Base-by-base conservation (phyloP, 2,329 filamentous ascomycete genomes). In the Macroventuria anomochaeta region DNA sequence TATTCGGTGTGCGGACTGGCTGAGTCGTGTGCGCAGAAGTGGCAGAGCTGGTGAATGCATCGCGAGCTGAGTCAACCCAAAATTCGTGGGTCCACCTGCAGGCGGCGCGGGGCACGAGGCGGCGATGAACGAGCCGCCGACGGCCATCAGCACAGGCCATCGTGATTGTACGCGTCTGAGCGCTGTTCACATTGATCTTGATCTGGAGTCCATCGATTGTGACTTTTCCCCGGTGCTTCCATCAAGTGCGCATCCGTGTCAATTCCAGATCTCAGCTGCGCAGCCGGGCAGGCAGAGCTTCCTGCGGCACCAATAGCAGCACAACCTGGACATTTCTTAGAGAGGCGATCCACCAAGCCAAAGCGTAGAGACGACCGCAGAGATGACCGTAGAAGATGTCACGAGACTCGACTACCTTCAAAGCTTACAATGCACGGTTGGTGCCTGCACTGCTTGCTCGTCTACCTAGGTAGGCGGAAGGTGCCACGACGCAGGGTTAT, bases 21-120 rank as follows among this genome's bases (percentile, higher is more conserved):
- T 49, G 46, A 56, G 58, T 65, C 50, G 59, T 58, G 42, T 62
- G 60, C 68, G 64, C 46, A 64, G 46, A 36, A 57, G 51, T 47
- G 59, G 63, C 49, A 64, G 48, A 57, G 62, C 49, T 47, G 59
- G 49, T 47, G 29, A 53, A 58, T 49, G 64, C 42, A 65, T 55
- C 67, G 68, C 68, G 31, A 62, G 36, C 62, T 70, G 70, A 72
- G 64, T 70, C 67, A 68, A 55, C 25, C 36, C 41, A 51, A 55
- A 55, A 61, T 61, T 61, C 58, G 59, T 49, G 55, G 53, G 54
- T 53, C 53, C 50, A 51, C 47, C 28, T 33, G 39, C 47, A 12
- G 12, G 11, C 26, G 38, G 39, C 41, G 49, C 42, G 51, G 51
- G 51, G 51, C 42, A 54, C 32, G 17, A 20, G 33, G 39, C 34